Percentiles rank a stretch among this genome's conserved stretches.
Evolutionary conservation across 2,329 filamentous ascomycete species (phyloP).

Genomic region (Gliomastix tumulicola): DNA sequence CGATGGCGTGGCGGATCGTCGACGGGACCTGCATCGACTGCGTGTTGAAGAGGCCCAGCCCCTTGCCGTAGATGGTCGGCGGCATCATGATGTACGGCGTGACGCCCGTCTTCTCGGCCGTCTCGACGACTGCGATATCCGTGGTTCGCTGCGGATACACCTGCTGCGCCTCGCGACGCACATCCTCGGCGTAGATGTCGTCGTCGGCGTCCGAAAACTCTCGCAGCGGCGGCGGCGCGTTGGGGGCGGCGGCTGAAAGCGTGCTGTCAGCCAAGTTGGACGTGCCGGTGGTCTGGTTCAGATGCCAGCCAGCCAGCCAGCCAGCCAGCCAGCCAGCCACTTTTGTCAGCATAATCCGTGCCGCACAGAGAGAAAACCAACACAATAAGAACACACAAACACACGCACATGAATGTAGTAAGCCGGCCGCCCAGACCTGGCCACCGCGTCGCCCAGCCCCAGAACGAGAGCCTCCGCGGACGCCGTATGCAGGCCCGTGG

Average conservation of each 20-base stretch:
- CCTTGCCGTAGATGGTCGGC: slow-evolving; percentile 37
- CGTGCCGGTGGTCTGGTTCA: slow-evolving; percentile 33
- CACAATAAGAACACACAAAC: too few relatives aligned
- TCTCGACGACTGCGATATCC: slow-evolving; percentile 32
- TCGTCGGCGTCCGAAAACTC: slow-evolving; percentile 34
- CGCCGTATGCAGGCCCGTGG: background rate
- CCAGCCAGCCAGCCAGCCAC: too few relatives aligned
- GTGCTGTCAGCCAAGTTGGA: slow-evolving; percentile 35
- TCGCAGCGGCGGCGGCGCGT: slow-evolving; percentile 13
- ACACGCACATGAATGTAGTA: background rate
- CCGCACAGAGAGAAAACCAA: too few relatives aligned
- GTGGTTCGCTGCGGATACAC: slow-evolving; percentile 34
- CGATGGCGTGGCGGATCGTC: slow-evolving; percentile 19
- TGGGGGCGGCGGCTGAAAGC: slow-evolving; percentile 24
- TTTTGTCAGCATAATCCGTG: too few relatives aligned
- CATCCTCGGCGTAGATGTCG: slow-evolving; percentile 33
- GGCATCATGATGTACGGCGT: slow-evolving; percentile 37
- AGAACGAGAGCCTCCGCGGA: background rate
- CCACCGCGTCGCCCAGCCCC: too few relatives aligned
- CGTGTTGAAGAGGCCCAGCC: slow-evolving; percentile 31
- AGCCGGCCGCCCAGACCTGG: too few relatives aligned
- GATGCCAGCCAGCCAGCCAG: too few relatives aligned
- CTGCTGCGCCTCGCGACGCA: slow-evolving; percentile 22
- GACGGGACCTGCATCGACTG: slow-evolving; percentile 28
- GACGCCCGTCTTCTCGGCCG: slow-evolving; percentile 28